Evolutionary conservation across 2,329 filamentous ascomycete species (phyloP).

Genomic region (Juglanconis sp.): DNA sequence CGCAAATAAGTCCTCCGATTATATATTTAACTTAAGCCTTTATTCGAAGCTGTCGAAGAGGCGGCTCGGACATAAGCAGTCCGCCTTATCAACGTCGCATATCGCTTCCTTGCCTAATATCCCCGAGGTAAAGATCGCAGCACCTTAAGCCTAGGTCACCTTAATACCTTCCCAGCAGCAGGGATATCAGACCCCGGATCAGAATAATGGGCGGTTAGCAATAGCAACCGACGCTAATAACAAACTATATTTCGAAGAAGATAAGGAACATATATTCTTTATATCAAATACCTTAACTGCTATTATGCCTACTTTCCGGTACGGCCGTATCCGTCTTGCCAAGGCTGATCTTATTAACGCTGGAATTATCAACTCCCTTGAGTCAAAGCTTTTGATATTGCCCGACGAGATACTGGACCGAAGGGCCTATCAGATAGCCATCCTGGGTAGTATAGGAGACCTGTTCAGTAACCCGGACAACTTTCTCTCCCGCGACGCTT

Average conservation of each 20-base stretch:
- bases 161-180: background rate
- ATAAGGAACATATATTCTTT: conserved; percentile 46
- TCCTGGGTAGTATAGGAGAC: conserved; percentile 55
- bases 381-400: conserved; percentile 30
- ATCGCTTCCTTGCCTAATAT: conserved; percentile 37
- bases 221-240: conserved; percentile 21
- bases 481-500: conserved; percentile 30
- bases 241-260: conserved; percentile 12
- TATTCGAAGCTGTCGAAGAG: background rate
- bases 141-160: conserved; percentile 18
- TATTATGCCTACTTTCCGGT: conserved; percentile 47
- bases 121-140: conserved; percentile 35
- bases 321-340: conserved; percentile 53
- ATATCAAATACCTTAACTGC: conserved; percentile 47
- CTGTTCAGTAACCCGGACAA: conserved; percentile 42
- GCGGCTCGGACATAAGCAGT: conserved; percentile 18
- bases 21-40: too few relatives aligned
- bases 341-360: conserved; percentile 37
- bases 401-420: conserved; percentile 56
- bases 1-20: too few relatives aligned
- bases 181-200: background rate
- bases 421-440: conserved; percentile 65
- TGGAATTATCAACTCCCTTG: conserved; percentile 20
- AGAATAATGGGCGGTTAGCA: background rate
- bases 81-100: conserved; percentile 17